Evolutionary conservation across 1,284 basidiomycete genomes (phyloP).

Genomic region (Ceratobasidium sp.): DNA sequence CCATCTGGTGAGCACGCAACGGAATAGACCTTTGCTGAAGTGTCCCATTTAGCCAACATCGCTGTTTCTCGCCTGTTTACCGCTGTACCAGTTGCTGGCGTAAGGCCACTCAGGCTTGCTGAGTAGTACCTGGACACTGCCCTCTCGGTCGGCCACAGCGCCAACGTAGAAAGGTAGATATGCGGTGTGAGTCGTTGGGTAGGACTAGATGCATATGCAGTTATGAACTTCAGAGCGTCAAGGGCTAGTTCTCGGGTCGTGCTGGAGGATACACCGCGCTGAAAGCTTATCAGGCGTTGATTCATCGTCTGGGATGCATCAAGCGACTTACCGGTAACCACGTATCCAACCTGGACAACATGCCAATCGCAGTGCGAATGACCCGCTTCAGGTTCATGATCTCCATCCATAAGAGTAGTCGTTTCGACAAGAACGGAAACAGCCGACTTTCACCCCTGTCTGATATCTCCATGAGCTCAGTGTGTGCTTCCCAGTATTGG

Average conservation of each 20-base stretch:
- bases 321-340: neutral
- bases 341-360: neutral
- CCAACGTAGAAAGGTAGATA: neutral
- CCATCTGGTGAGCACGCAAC: slow-evolving; percentile 3
- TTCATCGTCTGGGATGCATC: neutral
- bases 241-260: neutral
- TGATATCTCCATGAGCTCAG: neutral
- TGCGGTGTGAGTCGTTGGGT: neutral
- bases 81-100: neutral
- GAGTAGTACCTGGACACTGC: neutral
- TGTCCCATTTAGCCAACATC: neutral
- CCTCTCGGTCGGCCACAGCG: neutral
- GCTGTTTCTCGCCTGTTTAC: neutral
- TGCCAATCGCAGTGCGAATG: neutral
- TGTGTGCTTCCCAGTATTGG: neutral
- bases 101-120: neutral
- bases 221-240: slow-evolving; percentile 3
- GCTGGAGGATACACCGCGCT: neutral
- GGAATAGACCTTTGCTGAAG: neutral
- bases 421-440: neutral
- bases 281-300: neutral
- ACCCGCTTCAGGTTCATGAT: neutral
- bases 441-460: neutral
- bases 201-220: neutral
- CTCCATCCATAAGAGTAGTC: slow-evolving; percentile 14